Evolutionary conservation across 805 yeast species (phyloP), one percentile per base, ranked within the genome.

Genomic region (Candida silvatica): DNA sequence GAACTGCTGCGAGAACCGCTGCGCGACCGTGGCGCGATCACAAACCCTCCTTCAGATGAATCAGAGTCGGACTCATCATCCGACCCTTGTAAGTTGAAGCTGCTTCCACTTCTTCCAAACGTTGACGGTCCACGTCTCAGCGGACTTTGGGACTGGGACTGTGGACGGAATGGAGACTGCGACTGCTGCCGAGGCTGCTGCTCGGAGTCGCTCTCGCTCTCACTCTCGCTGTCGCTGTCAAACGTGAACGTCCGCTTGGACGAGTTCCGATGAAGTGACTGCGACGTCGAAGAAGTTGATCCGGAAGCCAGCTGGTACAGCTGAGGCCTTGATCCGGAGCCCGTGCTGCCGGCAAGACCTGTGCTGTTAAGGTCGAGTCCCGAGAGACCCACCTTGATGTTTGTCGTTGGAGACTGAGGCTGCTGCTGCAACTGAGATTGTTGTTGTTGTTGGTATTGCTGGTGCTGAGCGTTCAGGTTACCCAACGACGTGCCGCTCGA

Each of bases 301-400:
- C n/a, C n/a, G 22, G 22, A 23, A 3, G 42, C 46, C 35, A 55
- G 26, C 28, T 54, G 46, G 32, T 33, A 52, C 29, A 55, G 37
- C 28, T 54, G 58, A 1, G 57, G 56, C 37, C 41, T 53, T 1
- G 59, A 54, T 2, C 58, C 56, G 15, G 41, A 41, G 15, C 58
- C 56, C 5, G 53, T 42, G 28, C 55, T 47, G 29, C 47, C 45
- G n/a, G 41, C 38, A 12, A 55, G 40, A 4, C 60, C 60, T 1
- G 56, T 28, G 12, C 39, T 43, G n/a, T 48, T 47, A 17, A 56
- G 36, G 39, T 56, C 57, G 16, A 54, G 41, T 2, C 61, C 61
- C 35, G 53, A 46, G 16, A 54, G 34, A 2, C 61, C 61, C 14
- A 47, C 48, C 27, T 54, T 54, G n/a, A 53, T 51, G 3, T 54